A percentile compares a stretch with the other conserved stretches of the same genome.
These are phyloP conservation scores for Salix viminalis DNA, from an alignment of 345 rosid species.

Conservation along the genomic window DNA sequence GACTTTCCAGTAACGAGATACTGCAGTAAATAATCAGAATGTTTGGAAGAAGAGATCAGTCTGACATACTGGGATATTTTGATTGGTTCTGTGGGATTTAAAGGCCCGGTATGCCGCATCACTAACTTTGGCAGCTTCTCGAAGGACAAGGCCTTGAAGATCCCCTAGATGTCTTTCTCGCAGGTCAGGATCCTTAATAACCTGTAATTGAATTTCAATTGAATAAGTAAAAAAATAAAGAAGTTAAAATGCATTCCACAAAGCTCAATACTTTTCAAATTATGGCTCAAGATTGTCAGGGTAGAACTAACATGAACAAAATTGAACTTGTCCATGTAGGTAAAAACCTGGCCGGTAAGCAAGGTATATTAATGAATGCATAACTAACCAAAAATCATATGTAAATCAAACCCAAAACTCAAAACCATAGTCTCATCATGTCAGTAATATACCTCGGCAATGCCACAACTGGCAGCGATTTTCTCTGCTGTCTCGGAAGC, in stretches of 20 bases:
- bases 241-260: background rate
- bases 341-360: too few relatives aligned
- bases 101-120: constrained; percentile 62
- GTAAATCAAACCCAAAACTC: background rate
- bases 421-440: background rate
- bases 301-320: too few relatives aligned
- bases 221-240: background rate
- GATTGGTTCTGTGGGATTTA: constrained; percentile 44
- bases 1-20: background rate
- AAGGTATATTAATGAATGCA: too few relatives aligned
- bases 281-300: background rate
- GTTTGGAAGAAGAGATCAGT: background rate
- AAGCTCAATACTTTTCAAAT: background rate
- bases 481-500: constrained; percentile 72
- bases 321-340: too few relatives aligned
- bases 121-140: constrained; percentile 45
- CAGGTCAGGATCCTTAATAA: constrained; percentile 52
- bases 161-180: constrained; percentile 81
- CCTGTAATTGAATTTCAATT: constrained; percentile 38
- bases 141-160: constrained; percentile 65
- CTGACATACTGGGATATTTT: constrained; percentile 69
- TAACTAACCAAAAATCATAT: background rate
- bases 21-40: background rate
- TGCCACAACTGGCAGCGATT: constrained; percentile 60
- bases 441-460: constrained; percentile 36